Conservation (phyloP, 1,139 yeast species). For the Wickerhamiella pararugosa region DNA sequence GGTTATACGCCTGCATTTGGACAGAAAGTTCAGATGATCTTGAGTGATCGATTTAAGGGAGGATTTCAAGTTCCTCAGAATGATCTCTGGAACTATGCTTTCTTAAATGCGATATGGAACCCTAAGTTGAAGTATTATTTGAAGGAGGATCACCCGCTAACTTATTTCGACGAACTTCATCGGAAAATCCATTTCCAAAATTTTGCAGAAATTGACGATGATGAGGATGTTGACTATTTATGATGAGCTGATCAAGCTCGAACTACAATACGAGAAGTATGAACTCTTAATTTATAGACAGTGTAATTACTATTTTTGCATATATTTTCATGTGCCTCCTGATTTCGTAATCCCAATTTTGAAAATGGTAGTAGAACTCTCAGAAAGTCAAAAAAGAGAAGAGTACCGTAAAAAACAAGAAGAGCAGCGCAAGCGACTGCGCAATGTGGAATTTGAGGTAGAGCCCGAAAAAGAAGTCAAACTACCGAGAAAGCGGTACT, state of each 20-base stretch:
- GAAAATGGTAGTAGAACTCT: neutral
- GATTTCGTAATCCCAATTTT: neutral
- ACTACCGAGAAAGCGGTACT: slow-evolving; percentile 54
- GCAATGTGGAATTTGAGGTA: slow-evolving; percentile 21
- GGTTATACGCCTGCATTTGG: slow-evolving; percentile 54
- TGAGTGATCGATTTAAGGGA: slow-evolving; percentile 68
- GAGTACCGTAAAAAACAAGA: slow-evolving; percentile 29
- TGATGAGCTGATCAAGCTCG: no score
- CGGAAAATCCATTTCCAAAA: slow-evolving; percentile 77
- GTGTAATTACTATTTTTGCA: no score
- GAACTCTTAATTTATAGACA: no score
- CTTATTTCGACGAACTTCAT: slow-evolving; percentile 73
- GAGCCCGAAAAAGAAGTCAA: slow-evolving; percentile 18
- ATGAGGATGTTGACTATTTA: slow-evolving; percentile 26
- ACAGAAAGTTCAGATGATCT: slow-evolving; percentile 47
- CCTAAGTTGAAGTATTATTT: slow-evolving; percentile 43
- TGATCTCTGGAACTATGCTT: slow-evolving; percentile 80
- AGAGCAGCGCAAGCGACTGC: slow-evolving; percentile 22
- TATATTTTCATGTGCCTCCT: no score
- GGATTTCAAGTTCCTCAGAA: slow-evolving; percentile 77
- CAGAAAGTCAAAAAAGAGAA: slow-evolving; percentile 21
- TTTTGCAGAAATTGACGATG: slow-evolving; percentile 41
- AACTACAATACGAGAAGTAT: no score
- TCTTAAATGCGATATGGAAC: slow-evolving; percentile 76
- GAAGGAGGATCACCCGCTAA: slow-evolving; percentile 64